phyloP scores from a whole-genome alignment of 768 basidiomycete genomes.

The Hericium rajendrae region DNA sequence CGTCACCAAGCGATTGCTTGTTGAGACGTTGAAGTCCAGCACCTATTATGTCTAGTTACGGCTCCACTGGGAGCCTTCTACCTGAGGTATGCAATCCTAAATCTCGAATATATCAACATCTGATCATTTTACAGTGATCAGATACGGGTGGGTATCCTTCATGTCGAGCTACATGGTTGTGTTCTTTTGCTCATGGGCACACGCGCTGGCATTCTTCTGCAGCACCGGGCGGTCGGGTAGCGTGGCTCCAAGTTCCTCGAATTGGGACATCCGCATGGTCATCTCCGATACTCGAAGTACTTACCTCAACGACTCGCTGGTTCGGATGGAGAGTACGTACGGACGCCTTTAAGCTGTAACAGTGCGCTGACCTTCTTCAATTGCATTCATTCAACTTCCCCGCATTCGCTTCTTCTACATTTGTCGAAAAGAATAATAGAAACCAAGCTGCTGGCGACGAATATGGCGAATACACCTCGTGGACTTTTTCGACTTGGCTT shows the following conservation, averaged over 20 bases:
- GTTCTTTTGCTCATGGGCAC: neutral
- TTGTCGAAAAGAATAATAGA: neutral
- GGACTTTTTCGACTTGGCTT: neutral
- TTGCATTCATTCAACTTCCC: neutral
- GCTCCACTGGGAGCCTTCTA: conserved; percentile 15
- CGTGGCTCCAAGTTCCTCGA: conserved; percentile 98
- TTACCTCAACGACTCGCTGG: conserved; percentile 94
- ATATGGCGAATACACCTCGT: neutral
- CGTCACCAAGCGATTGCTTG: neutral
- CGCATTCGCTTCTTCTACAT: neutral
- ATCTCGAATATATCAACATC: neutral
- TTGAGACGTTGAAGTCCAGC: neutral
- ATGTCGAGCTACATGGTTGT: no score
- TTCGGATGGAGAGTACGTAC: conserved; percentile 93
- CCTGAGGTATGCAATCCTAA: conserved; percentile 4
- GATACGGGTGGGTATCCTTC: conserved; percentile 38
- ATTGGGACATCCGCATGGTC: conserved; percentile 95
- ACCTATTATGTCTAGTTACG: conserved; percentile 5
- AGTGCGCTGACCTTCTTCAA: neutral
- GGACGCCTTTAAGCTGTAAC: neutral
- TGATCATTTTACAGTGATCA: conserved; percentile 13
- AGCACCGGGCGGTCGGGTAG: conserved; percentile 97
- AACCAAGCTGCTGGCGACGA: neutral
- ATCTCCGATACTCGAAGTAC: conserved; percentile 86
- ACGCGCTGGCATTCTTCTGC: conserved; percentile 21